Evolutionary conservation across 768 basidiomycete species (phyloP), one percentile per base, ranked within the genome.

Genomic region (Boletus huronensis): DNA sequence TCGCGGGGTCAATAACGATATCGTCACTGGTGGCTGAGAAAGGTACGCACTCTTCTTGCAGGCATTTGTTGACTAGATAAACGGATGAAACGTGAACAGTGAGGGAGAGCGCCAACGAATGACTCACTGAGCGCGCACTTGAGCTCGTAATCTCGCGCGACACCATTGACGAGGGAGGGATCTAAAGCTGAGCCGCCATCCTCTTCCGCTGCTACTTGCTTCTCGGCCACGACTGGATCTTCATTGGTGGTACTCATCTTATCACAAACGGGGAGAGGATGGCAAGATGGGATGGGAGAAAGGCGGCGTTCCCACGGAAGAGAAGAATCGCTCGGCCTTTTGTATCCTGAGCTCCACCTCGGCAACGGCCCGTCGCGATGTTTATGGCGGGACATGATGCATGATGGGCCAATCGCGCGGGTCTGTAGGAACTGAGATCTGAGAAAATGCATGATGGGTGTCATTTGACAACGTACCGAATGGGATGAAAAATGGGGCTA

Each of bases 21-120:
- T 26, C 19, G 48, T 58, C 50, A 48, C 29, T 11, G 19, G 47
- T 52, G 40, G 57, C 50, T 46, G 29, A 19, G 48, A 31, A 52
- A 48, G 52, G 31, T 14, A 66, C 71, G 13, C 32, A 77, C 77
- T 79, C 78, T 38, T 76, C 70, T 61, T 79, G 77, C 63, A 79
- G 57, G 58, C 75, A 76, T 53, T 70, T 69, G 60, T 79, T 79
- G 55, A 79, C 78, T 79, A 26, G 43, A 50, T n/a, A 26, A 23
- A 40, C 19, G 17, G 28, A 47, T 10, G 41, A 28, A 29, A 36
- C 5, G 29, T 40, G 38, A 52, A 17, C 1, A 2, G 26, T 10
- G 46, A 45, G 10, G 11, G 25, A 35, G n/a, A 14, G 17, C 3
- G 19, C 38, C 25, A 36, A 16, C 11, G 50, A 35, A 21, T 6